Evolutionary conservation across 306 rosid species (phyloP), one percentile per base, ranked within the genome.

Genomic region (Fagus crenata): DNA sequence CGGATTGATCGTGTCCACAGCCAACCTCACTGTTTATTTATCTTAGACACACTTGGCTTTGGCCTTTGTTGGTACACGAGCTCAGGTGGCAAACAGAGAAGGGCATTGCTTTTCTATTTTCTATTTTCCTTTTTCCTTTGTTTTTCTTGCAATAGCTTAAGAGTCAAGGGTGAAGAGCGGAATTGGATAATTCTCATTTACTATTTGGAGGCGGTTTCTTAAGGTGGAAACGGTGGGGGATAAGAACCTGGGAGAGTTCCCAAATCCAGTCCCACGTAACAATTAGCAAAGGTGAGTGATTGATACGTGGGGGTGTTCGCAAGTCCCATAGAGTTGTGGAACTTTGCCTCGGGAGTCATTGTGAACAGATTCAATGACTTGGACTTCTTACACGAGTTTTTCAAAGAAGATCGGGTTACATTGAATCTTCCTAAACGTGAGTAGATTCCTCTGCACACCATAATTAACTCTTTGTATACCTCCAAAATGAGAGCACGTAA

Each of bases 1-100:
- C 31, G 22, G 83, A 65, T 69, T 80, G 81, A 80, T 82, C 96
- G 98, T 92, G 97, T 89, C 98, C 77, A 68, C 8, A 32, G 42
- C 9, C 8, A 75, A 73, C 80, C 82, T 85, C 76, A 85, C 79
- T 81, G 84, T 89, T 79, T 17, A 60, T 58, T 67, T 83, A 82
- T 89, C 84, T 89, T 39, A 2, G 42, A 78, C 81, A 89, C 96
- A 89, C 93, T 84, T 92, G 96, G 97, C 97, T 9, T 46, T 1
- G 4, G 43, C 70, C 58, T 73, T 77, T 76, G 70, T 82, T 77
- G 71, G 77, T 78, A 36, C 78, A 41, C 75, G 6, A 74, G 71
- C 89, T 89, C 78, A 84, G 59, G 83, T 93, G 96, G 83, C 91
- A 78, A 76, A 40, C 43, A 9, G 28, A 31, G 65, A 71, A 59